These are phyloP conservation scores for Botrytis fabae DNA, from an alignment of 2,329 filamentous ascomycete species.

Conservation along the genomic window DNA sequence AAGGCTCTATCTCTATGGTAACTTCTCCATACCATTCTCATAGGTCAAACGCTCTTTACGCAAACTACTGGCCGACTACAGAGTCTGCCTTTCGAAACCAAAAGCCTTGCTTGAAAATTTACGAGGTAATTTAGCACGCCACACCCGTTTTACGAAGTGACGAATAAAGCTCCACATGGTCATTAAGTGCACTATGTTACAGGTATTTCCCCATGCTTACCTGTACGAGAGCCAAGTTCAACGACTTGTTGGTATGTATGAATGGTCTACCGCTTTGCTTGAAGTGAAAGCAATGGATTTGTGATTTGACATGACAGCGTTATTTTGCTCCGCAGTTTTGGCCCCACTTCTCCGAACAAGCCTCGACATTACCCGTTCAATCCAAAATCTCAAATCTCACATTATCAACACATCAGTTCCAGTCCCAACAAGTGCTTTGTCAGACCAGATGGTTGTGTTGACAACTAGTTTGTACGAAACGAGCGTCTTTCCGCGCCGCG, in stretches of 20 bases:
- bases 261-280: neutral
- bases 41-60: neutral
- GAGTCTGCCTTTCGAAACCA: neutral
- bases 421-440: neutral
- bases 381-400: neutral
- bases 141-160: neutral
- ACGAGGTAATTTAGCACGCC: neutral
- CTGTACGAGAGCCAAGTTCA: neutral
- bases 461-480: neutral
- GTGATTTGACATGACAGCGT: neutral
- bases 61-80: neutral
- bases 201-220: neutral
- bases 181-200: neutral
- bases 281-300: neutral
- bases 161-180: neutral
- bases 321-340: neutral
- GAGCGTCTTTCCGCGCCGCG: neutral
- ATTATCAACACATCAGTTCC: neutral
- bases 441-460: neutral
- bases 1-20: neutral
- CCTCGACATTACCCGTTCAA: neutral
- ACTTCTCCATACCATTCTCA: neutral
- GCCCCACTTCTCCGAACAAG: neutral
- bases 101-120: neutral
- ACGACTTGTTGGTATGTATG: neutral